These are phyloP conservation scores for Alternaria postmessia DNA, from an alignment of 2,329 filamentous ascomycete species.

Conservation along the genomic window DNA sequence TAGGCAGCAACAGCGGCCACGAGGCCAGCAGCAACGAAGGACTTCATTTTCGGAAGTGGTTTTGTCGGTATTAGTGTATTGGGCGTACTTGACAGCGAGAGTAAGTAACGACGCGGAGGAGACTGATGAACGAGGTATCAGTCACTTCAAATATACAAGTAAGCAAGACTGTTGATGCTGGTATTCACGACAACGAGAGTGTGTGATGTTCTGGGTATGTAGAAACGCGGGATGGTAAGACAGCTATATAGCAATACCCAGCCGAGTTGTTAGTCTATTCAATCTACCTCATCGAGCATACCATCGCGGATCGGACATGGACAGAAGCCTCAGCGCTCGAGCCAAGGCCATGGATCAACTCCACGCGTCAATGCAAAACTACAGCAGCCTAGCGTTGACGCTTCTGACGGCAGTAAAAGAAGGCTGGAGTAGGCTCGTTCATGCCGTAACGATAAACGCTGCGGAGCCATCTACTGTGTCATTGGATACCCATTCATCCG, in stretches of 20 bases:
- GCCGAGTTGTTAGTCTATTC: slow-evolving; percentile 20
- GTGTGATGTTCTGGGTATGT: slow-evolving; percentile 21
- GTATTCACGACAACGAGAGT: slow-evolving; percentile 40
- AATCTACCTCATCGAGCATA: slow-evolving; percentile 35
- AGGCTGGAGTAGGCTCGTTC: slow-evolving; percentile 31
- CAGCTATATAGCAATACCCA: slow-evolving; percentile 40
- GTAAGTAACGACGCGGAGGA: slow-evolving; percentile 31
- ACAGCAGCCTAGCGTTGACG: slow-evolving; percentile 29
- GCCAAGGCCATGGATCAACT: slow-evolving; percentile 35
- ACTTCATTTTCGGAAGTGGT: slow-evolving; percentile 39
- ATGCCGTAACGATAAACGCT: slow-evolving; percentile 14
- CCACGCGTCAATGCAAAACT: slow-evolving; percentile 40
- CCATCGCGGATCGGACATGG: slow-evolving; percentile 30
- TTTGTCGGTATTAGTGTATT: slow-evolving; percentile 13
- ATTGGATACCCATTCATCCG: slow-evolving; percentile 34
- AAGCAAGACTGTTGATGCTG: slow-evolving; percentile 14
- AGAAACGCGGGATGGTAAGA: slow-evolving; percentile 26
- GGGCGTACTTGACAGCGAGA: slow-evolving; percentile 22
- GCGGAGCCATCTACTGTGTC: slow-evolving; percentile 16
- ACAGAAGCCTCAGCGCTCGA: slow-evolving; percentile 22
- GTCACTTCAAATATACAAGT: slow-evolving; percentile 25
- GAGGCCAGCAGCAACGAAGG: slow-evolving; percentile 40
- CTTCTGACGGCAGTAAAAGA: slow-evolving; percentile 29
- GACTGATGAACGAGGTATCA: slow-evolving; percentile 53
- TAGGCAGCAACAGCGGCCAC: slow-evolving; percentile 39